Evolutionary conservation across 1,284 basidiomycete genomes (phyloP).

Genomic region (Cutaneotrichosporon sp.): DNA sequence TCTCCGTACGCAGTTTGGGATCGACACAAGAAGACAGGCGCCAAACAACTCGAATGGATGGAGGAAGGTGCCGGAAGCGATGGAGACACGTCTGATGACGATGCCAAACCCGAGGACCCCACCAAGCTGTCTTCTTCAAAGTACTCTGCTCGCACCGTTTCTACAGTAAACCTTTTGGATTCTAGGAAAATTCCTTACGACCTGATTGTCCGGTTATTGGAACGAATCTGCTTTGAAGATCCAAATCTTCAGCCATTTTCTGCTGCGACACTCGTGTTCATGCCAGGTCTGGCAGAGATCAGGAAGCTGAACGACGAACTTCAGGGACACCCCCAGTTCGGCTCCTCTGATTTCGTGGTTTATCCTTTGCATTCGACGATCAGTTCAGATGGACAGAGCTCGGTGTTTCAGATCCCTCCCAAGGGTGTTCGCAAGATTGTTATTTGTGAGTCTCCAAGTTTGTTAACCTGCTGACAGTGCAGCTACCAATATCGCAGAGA

Average conservation of each 20-base stretch:
- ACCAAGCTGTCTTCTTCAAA: constrained; percentile 42
- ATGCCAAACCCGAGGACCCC: constrained; percentile 36
- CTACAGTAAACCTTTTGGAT: constrained; percentile 80
- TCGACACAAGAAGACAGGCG: constrained; percentile 48
- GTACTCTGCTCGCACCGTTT: constrained; percentile 66
- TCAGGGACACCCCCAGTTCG: constrained; percentile 68
- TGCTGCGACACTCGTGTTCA: constrained; percentile 80
- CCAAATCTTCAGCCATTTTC: constrained; percentile 55
- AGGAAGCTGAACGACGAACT: constrained; percentile 80
- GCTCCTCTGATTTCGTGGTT: constrained; percentile 65
- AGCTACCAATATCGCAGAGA: constrained; percentile 72
- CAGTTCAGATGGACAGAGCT: constrained; percentile 80
- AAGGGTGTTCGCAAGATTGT: constrained; percentile 82
- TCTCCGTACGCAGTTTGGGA: constrained; percentile 72
- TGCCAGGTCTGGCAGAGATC: constrained; percentile 90
- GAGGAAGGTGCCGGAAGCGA: constrained; percentile 70
- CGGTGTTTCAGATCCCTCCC: constrained; percentile 84
- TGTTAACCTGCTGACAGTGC: neutral
- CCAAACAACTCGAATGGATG: constrained; percentile 61
- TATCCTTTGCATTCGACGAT: constrained; percentile 92
- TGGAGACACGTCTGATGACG: constrained; percentile 32
- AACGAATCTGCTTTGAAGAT: constrained; percentile 76
- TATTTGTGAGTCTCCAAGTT: constrained; percentile 57
- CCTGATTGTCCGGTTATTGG: constrained; percentile 77
- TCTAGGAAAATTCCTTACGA: constrained; percentile 87